Evolutionary conservation across 371 early-diverging fungal genomes (phyloP).

Genomic region (Blakeslea trispora): DNA sequence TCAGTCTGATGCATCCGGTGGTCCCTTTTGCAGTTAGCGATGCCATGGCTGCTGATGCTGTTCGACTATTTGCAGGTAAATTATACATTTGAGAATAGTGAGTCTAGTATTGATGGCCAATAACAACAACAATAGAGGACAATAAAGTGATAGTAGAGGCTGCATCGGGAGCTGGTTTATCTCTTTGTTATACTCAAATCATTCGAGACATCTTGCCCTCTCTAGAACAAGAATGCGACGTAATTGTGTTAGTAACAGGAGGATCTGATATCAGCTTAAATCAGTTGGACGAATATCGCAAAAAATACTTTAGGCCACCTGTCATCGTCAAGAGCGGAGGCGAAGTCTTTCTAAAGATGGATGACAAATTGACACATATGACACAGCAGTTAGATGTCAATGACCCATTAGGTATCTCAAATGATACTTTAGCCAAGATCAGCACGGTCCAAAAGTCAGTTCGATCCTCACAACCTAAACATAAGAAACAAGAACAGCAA

Average conservation of each 20-base stretch:
- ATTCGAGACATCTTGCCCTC: slow-evolving; percentile 58
- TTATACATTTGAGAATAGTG: too few relatives aligned
- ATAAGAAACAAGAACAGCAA: slow-evolving; percentile 1
- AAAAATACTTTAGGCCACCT: slow-evolving; percentile 50
- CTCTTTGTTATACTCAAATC: slow-evolving; percentile 55
- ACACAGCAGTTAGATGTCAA: slow-evolving; percentile 30
- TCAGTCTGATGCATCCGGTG: slow-evolving; percentile 61
- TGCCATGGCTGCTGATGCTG: slow-evolving; percentile 61
- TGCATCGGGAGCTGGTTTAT: slow-evolving; percentile 60
- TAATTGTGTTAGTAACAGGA: slow-evolving; percentile 62
- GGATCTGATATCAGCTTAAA: slow-evolving; percentile 60
- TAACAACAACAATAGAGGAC: too few relatives aligned
- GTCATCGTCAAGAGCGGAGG: slow-evolving; percentile 63
- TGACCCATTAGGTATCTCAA: slow-evolving; percentile 33
- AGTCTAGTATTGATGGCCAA: too few relatives aligned
- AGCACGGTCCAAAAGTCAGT: slow-evolving; percentile 9
- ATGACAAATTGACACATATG: slow-evolving; percentile 37
- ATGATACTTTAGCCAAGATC: slow-evolving; percentile 12
- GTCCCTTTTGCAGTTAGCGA: slow-evolving; percentile 65
- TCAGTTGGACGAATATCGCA: slow-evolving; percentile 50
- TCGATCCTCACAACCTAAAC: not conserved
- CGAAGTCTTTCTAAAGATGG: slow-evolving; percentile 60
- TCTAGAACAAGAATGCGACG: slow-evolving; percentile 47
- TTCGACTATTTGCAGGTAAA: slow-evolving; percentile 57
- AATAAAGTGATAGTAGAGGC: slow-evolving; percentile 59